A percentile compares a stretch with the other conserved stretches of the same genome.
Conservation (phyloP, 2,329 filamentous ascomycete genomes). For the Geosmithia morbida region DNA sequence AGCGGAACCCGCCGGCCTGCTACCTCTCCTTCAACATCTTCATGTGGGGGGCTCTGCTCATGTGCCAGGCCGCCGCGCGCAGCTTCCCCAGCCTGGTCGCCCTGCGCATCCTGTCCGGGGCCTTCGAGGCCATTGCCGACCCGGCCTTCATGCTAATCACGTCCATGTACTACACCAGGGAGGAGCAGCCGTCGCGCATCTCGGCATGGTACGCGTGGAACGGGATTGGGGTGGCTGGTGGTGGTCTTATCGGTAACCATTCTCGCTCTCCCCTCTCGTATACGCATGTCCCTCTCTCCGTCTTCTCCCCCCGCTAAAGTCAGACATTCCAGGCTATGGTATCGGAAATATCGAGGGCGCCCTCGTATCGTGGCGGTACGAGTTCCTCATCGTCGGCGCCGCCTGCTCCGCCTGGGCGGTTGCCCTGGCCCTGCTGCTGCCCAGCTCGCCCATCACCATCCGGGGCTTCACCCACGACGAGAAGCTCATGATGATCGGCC, state of each 20-base stretch:
- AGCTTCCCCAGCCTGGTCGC: slow-evolving; percentile 41
- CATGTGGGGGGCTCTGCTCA: slow-evolving; percentile 33
- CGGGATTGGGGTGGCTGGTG: slow-evolving; percentile 42
- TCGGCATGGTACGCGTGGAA: slow-evolving; percentile 46
- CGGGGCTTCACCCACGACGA: slow-evolving; percentile 34
- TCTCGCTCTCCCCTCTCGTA: too few relatives aligned
- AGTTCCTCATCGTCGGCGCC: slow-evolving; percentile 49
- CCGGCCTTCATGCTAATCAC: slow-evolving; percentile 47
- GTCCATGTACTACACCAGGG: slow-evolving; percentile 49
- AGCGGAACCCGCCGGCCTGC: slow-evolving; percentile 16
- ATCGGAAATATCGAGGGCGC: slow-evolving; percentile 44
- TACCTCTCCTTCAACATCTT: slow-evolving; percentile 33
- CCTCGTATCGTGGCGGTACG: slow-evolving; percentile 48
- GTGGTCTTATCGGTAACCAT: slow-evolving; percentile 30
- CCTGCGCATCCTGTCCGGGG: slow-evolving; percentile 45
- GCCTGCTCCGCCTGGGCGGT: slow-evolving; percentile 46
- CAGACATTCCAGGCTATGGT: slow-evolving; percentile 33
- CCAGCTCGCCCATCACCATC: slow-evolving; percentile 41
- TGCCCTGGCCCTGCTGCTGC: slow-evolving; percentile 39
- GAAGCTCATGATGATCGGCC: slow-evolving; percentile 37
- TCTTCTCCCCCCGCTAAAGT: too few relatives aligned
- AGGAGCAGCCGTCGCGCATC: slow-evolving; percentile 46
- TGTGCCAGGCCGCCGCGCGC: slow-evolving; percentile 35
- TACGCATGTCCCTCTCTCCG: too few relatives aligned
- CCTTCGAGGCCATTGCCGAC: slow-evolving; percentile 41